phyloP scores from a whole-genome alignment of 1,139 yeast genomes.

The Yamadazyma conglobata region DNA sequence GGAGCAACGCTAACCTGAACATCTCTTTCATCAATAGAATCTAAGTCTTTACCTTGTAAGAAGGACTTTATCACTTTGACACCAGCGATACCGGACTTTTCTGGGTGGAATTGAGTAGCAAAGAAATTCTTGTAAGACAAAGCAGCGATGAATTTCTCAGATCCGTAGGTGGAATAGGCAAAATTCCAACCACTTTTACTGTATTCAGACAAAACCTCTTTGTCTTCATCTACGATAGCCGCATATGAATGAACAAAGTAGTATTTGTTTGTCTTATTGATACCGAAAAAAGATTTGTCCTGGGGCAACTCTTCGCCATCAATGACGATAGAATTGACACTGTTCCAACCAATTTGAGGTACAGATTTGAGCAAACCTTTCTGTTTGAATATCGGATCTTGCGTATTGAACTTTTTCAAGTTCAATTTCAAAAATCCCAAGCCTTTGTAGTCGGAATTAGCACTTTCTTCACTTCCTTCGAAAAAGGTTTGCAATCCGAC shows the following conservation, averaged over 20 bases:
- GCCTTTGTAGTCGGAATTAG: conserved; percentile 50
- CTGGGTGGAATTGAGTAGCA: conserved; percentile 98
- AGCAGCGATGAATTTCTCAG: conserved; percentile 83
- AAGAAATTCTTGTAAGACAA: conserved; percentile 70
- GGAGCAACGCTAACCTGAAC: conserved; percentile 35
- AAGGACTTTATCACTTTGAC: conserved; percentile 70
- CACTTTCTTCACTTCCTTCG: conserved; percentile 70
- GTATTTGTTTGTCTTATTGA: conserved; percentile 61
- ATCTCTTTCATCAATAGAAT: conserved; percentile 19
- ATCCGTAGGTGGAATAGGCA: conserved; percentile 71
- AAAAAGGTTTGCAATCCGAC: conserved; percentile 90
- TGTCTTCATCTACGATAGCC: conserved; percentile 42
- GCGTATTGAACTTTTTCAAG: conserved; percentile 56
- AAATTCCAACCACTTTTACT: conserved; percentile 68
- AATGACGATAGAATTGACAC: conserved; percentile 19
- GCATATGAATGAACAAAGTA: conserved; percentile 96
- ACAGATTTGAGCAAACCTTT: conserved; percentile 57
- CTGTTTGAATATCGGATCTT: conserved; percentile 29
- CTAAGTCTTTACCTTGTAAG: conserved; percentile 46
- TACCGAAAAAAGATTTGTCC: conserved; percentile 13
- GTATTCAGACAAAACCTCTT: conserved; percentile 26
- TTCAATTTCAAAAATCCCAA: conserved; percentile 47
- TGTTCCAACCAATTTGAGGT: conserved; percentile 96
- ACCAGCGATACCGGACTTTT: conserved; percentile 91
- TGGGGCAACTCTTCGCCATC: conserved; percentile 8